Evolutionary conservation across 345 rosid genomes (phyloP).

Genomic region (Geranium rotundifolium): DNA sequence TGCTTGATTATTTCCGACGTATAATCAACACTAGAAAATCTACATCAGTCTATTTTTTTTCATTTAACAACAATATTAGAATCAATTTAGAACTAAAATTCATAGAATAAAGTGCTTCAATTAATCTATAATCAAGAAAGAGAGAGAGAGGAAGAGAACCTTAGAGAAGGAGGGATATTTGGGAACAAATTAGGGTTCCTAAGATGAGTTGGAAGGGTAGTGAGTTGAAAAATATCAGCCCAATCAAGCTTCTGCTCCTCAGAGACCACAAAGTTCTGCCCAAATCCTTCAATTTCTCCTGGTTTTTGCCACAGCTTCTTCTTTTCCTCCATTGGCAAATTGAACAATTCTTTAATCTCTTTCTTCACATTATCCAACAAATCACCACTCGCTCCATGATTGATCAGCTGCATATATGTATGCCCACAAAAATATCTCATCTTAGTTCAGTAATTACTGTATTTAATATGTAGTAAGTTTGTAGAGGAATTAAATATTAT

Average conservation of each 20-base stretch:
- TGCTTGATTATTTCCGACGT: too few species aligned
- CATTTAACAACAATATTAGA: too few species aligned
- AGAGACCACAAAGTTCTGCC: constrained; percentile 6
- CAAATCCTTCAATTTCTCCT: constrained; percentile 6
- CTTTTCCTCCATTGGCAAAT: constrained; percentile 15
- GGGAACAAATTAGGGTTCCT: constrained; percentile 4
- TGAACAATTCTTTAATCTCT: constrained; percentile 24
- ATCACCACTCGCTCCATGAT: constrained; percentile 28
- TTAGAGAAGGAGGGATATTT: constrained; percentile 4
- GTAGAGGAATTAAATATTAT: too few species aligned
- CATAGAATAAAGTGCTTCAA: too few species aligned
- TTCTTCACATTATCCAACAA: constrained; percentile 22
- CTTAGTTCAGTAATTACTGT: too few species aligned
- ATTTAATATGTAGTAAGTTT: too few species aligned
- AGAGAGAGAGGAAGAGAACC: background rate
- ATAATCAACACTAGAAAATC: too few species aligned
- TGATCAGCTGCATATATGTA: constrained; percentile 17
- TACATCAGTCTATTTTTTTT: too few species aligned
- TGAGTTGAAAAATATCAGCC: constrained; percentile 4
- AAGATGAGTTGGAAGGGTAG: background rate
- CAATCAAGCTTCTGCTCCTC: constrained; percentile 15
- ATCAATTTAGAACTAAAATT: too few species aligned
- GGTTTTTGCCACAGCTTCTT: constrained; percentile 3
- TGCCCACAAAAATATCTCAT: too few species aligned
- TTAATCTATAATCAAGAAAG: too few species aligned